Conservation (phyloP, 108 stramenopile genomes). For the Nitzschia palea region DNA sequence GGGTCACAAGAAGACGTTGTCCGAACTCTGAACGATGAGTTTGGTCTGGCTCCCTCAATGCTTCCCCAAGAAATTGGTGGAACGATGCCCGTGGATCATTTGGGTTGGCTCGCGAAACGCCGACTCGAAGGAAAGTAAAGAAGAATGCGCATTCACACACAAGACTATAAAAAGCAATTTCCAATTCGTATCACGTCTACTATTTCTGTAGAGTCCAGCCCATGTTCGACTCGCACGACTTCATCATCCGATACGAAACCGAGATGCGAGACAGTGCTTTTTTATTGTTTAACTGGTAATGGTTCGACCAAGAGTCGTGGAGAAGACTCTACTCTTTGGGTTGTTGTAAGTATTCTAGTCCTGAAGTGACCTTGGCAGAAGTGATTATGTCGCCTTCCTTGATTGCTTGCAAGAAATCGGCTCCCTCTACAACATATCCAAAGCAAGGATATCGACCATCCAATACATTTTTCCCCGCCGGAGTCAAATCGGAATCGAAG, state of each 20-base stretch:
- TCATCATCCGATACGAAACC: no score
- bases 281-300: no score
- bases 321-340: conserved; percentile 19
- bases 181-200: no score
- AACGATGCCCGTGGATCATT: neutral
- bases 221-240: no score
- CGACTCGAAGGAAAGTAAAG: conserved; percentile 7
- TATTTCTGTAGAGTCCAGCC: no score
- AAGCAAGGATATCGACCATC: conserved; percentile 94
- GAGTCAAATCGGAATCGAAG: conserved; percentile 96
- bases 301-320: no score
- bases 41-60: conserved; percentile 1
- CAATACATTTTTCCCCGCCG: conserved; percentile 97
- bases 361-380: conserved; percentile 89
- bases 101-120: conserved; percentile 6
- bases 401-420: conserved; percentile 87
- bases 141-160: no score
- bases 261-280: no score
- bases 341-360: conserved; percentile 50
- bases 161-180: no score
- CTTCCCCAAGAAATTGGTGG: conserved; percentile 17
- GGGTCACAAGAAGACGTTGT: conserved; percentile 48
- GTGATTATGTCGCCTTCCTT: conserved; percentile 94
- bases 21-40: conserved; percentile 21
- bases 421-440: conserved; percentile 92